Conservation (phyloP, 2,329 filamentous ascomycete species). For the Truncatella angustata region DNA sequence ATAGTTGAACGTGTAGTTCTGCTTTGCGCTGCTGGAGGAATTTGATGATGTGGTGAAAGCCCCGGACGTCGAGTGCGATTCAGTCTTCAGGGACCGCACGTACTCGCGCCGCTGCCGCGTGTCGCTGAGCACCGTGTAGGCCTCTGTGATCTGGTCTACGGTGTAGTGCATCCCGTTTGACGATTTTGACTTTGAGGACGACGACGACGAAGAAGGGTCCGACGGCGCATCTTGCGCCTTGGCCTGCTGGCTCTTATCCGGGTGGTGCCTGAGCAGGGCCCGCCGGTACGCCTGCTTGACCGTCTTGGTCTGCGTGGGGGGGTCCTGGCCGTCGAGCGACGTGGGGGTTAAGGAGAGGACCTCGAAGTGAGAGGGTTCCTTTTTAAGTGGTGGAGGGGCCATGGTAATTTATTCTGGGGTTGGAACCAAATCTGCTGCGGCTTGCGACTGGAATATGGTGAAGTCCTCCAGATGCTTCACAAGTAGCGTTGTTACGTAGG, state of each 20-base stretch:
- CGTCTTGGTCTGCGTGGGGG: constrained; percentile 39
- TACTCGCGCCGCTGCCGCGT: constrained; percentile 49
- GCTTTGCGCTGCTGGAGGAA: neutral
- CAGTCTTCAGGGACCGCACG: constrained; percentile 43
- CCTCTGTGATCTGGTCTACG: constrained; percentile 62
- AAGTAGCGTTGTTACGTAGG: neutral
- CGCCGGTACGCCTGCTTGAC: constrained; percentile 64
- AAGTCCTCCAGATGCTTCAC: too few species aligned
- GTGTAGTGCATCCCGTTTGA: constrained; percentile 39
- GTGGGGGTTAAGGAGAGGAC: constrained; percentile 55
- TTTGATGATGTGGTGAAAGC: constrained; percentile 10
- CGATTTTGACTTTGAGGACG: constrained; percentile 5
- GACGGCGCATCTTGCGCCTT: constrained; percentile 12
- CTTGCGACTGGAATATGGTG: too few species aligned
- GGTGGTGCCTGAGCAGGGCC: constrained; percentile 64
- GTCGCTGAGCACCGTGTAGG: constrained; percentile 56
- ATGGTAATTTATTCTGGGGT: constrained; percentile 17
- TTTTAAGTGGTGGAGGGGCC: constrained; percentile 25
- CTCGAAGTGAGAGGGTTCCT: constrained; percentile 55
- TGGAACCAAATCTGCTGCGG: too few species aligned
- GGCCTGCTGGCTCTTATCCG: constrained; percentile 48
- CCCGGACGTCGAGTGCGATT: constrained; percentile 15
- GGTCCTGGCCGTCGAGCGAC: constrained; percentile 42
- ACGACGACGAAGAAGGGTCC: constrained; percentile 5
- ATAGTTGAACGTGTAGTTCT: constrained; percentile 18